A percentile compares a stretch with the other conserved stretches of the same genome.
Evolutionary conservation across 495 filamentous ascomycete species (phyloP).

Genomic region (Oidiodendron maius): DNA sequence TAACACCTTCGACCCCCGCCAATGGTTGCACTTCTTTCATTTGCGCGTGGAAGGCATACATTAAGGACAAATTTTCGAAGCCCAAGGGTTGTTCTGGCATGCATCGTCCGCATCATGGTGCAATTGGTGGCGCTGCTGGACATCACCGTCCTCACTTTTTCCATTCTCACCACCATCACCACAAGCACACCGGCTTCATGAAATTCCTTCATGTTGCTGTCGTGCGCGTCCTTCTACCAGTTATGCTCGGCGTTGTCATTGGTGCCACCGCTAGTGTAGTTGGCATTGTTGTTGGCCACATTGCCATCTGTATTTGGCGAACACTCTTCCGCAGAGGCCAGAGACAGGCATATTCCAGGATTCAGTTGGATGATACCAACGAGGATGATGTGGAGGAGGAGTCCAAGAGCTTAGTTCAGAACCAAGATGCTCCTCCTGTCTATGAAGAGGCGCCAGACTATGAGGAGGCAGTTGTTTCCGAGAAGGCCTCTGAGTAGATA

Average conservation of each 20-base stretch:
- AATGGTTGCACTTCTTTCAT: slow-evolving; percentile 32
- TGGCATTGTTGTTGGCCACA: slow-evolving; percentile 44
- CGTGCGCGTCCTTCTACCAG: slow-evolving; percentile 43
- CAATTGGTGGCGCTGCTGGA: neutral
- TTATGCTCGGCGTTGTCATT: slow-evolving; percentile 44
- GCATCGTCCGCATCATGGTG: slow-evolving; percentile 12
- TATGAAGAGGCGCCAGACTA: slow-evolving; percentile 16
- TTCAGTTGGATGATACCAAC: slow-evolving; percentile 12
- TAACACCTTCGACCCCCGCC: slow-evolving; percentile 1
- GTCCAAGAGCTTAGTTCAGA: slow-evolving; percentile 13
- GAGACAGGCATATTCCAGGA: slow-evolving; percentile 1
- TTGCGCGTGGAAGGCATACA: slow-evolving; percentile 39
- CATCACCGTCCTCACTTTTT: slow-evolving; percentile 4
- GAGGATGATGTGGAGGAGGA: slow-evolving; percentile 11
- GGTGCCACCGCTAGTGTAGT: slow-evolving; percentile 46
- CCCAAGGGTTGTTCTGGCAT: slow-evolving; percentile 24
- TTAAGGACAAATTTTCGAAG: slow-evolving; percentile 31
- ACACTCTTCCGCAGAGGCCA: slow-evolving; percentile 23
- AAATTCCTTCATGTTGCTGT: slow-evolving; percentile 38
- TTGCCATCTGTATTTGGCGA: slow-evolving; percentile 41
- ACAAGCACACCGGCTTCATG: slow-evolving; percentile 29
- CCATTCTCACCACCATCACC: slow-evolving; percentile 17
- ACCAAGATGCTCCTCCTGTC: slow-evolving; percentile 19
- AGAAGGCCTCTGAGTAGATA: slow-evolving; percentile 14
- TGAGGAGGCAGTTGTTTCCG: slow-evolving; percentile 10